Percentiles rank a stretch among this genome's conserved stretches.
These are phyloP conservation scores for Venturia carpophila DNA, from an alignment of 2,329 filamentous ascomycete species.

Conservation along the genomic window DNA sequence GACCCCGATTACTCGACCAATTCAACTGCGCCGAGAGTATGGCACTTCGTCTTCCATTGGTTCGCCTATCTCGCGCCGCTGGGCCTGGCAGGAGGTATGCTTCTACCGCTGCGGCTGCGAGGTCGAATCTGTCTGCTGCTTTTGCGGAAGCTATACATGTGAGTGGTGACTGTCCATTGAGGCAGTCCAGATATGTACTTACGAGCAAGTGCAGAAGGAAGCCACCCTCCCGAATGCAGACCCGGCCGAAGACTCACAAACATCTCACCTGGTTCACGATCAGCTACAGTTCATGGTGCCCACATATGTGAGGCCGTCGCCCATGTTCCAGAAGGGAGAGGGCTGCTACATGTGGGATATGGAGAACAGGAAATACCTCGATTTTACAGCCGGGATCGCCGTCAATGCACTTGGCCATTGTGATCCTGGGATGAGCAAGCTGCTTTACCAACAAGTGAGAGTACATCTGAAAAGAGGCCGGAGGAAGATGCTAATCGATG, in stretches of 20 bases:
- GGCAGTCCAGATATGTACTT: constrained; percentile 8
- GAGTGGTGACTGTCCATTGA: not conserved
- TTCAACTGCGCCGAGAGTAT: not conserved
- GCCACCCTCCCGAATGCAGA: constrained; percentile 58
- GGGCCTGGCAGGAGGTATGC: constrained; percentile 8
- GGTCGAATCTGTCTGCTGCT: constrained; percentile 13
- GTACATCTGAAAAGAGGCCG: constrained; percentile 13
- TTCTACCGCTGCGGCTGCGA: constrained; percentile 12
- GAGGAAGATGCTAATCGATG: not conserved
- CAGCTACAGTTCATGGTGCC: constrained; percentile 87
- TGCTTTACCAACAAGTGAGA: constrained; percentile 68
- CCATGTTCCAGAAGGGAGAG: constrained; percentile 80
- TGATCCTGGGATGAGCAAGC: constrained; percentile 65
- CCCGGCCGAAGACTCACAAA: constrained; percentile 64
- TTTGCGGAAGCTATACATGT: constrained; percentile 14
- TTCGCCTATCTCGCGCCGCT: not conserved
- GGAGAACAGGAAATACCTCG: constrained; percentile 81
- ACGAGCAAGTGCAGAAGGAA: constrained; percentile 35
- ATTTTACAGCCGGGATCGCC: constrained; percentile 93
- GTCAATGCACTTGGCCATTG: constrained; percentile 90
- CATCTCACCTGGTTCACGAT: constrained; percentile 63
- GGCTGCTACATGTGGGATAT: constrained; percentile 87
- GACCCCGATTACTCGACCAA: not conserved
- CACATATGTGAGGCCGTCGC: constrained; percentile 83
- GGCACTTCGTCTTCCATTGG: not conserved